Base-by-base conservation (phyloP, 2,329 filamentous ascomycete species). In the Colletotrichum sp. region DNA sequence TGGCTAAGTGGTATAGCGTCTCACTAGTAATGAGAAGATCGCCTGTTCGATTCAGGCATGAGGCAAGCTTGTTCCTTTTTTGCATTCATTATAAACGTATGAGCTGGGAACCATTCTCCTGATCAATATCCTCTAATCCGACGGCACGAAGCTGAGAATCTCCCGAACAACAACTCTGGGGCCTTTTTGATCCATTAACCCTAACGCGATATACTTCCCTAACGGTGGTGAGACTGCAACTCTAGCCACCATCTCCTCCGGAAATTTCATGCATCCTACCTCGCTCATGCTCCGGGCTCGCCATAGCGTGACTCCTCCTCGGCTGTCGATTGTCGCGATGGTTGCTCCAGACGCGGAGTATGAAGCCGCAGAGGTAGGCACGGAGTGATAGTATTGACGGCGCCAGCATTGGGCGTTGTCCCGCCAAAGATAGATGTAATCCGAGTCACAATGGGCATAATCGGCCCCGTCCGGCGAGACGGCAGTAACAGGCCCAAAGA, bases 21-120 rank as follows among this genome's bases (percentile, higher is more conserved):
- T 69, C 67, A 69, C 67, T 69, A 69, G 67, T 62, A 69, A 69
- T 69, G 67, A 69, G 67, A 60, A 69, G 67, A 69, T 62, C 67
- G 67, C 67, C 55, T 69, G 67, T 69, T 69, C 67, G 67, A 69
- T 62, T 69, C 55, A 69, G 67, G 67, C 55, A 62, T 69, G 67
- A 69, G 67, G 67, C 67, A 69, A 24, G 2, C 18, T 30, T 28
- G 34, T 62, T 32, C 5, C 21, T 60, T 69, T 69, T 62, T 62
- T 62, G 24, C 24, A 18, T 16, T 32, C 10, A 26, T 34, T 36
- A 34, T 4, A 63, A 3, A 34, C 57, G 10, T 63, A 3, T 21
- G 10, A 15, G 21, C 16, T 24, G 26, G 2, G 59, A 21, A 36
- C 59, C 28, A 9, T 10, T 16, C 28, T 34, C 30, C 44, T 52